Evolutionary conservation across 1,284 basidiomycete species (phyloP), one percentile per base, ranked within the genome.

Genomic region (Ceratobasidium sp.): DNA sequence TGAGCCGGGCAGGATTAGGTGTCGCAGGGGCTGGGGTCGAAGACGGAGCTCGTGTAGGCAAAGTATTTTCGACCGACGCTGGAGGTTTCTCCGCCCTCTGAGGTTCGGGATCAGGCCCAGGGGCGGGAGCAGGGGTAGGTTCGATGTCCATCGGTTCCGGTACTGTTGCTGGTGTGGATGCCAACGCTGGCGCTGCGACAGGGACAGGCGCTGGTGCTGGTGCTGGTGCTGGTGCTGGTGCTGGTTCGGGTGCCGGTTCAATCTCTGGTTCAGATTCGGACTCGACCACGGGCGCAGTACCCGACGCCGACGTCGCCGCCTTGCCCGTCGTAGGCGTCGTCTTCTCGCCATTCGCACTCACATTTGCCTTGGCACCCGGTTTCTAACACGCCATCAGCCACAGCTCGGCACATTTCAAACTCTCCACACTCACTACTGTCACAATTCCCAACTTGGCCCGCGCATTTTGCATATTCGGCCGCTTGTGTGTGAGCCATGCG

Each of bases 391-490:
- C 24, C 4, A 41, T 54, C 22, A 43, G 41, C 39, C 8, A 46
- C 37, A n/a, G 41, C 13, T 14, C 31, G 29, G 16, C 11, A 37
- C 3, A 34, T 39, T 19, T 34, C 7, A 51, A 51, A 24, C n/a
- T 37, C 24, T 3, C 1, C 13, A 5, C 22, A 64, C 68, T 61
- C 41, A 72, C 66, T 6, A 27, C 53, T 7, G 66, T 37, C 11
- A 69, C 68, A 24, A 72, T 46, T 14, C 68, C 68, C 13, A 72
- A 41, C 19, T 72, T 72, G 0, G 56, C 68, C n/a, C 68, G 56
- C 11, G 68, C 68, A 19, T 51, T 46, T 41, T 72, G 54, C 41
- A 72, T 43, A 34, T 72, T 72, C 29, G 66, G 49, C 8, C 68
- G 54, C 27, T 61, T 72, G 56, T 58, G 54, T 1, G 68, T 41